A percentile compares a stretch with the other conserved stretches of the same genome.
These are phyloP conservation scores for Azolla pinnata DNA, from an alignment of 75 land plant genomes.

Conservation along the genomic window DNA sequence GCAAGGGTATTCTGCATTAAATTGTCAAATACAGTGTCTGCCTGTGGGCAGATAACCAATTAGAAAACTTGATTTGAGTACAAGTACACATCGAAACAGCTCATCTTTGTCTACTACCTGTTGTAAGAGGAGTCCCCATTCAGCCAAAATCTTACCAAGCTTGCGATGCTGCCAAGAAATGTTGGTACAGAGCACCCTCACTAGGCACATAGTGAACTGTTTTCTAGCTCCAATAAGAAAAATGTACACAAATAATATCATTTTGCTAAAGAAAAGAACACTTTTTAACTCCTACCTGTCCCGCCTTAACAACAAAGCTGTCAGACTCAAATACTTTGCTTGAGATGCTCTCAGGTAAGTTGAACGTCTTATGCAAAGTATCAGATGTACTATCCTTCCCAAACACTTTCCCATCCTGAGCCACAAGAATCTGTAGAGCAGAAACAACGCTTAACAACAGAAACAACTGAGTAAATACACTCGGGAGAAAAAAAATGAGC, in stretches of 20 bases:
- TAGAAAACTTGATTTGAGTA: too few species aligned
- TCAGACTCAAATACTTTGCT: conserved; percentile 41
- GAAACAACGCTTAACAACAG: not conserved
- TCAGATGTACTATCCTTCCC: conserved; percentile 55
- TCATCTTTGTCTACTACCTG: conserved; percentile 69
- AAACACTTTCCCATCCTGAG: conserved; percentile 85
- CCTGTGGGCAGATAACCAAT: not conserved
- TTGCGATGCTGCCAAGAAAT: conserved; percentile 90
- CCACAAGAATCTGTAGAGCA: conserved; percentile 49
- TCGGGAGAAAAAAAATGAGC: not conserved
- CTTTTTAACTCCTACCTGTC: conserved; percentile 43
- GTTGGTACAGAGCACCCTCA: conserved; percentile 80
- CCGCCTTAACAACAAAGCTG: conserved; percentile 55
- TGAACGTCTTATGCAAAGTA: conserved; percentile 48
- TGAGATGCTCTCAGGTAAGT: conserved; percentile 33
- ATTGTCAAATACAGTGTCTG: not conserved
- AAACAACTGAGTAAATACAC: not conserved
- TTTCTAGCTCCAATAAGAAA: not conserved
- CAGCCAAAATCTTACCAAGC: conserved; percentile 79
- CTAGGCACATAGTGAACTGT: conserved; percentile 62
- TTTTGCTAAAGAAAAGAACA: conserved; percentile 2
- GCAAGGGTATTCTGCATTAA: conserved; percentile 4
- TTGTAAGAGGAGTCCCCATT: conserved; percentile 67
- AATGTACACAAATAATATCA: conserved; percentile 4
- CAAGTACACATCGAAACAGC: not conserved